phyloP scores from a whole-genome alignment of 1,139 yeast species.

The Suhomyces terraborum region DNA sequence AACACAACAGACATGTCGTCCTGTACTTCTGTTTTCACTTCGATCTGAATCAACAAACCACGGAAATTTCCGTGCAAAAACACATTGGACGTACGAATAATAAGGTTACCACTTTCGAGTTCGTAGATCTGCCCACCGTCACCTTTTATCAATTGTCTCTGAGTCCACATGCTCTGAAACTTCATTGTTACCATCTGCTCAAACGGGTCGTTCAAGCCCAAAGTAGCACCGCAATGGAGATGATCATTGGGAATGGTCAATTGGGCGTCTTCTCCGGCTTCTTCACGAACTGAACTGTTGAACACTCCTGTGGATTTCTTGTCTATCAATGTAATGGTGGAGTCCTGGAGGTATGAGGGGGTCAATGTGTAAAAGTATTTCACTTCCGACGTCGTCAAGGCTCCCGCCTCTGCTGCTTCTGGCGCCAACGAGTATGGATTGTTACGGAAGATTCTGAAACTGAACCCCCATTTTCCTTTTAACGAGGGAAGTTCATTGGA shows the following conservation, averaged over 20 bases:
- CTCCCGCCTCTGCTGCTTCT: conserved; percentile 27
- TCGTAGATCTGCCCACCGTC: conserved; percentile 72
- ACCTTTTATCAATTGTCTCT: conserved; percentile 72
- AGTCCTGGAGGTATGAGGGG: conserved; percentile 53
- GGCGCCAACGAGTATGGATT: conserved; percentile 54
- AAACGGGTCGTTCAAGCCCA: conserved; percentile 52
- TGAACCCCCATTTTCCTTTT: conserved; percentile 65
- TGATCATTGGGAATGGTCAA: conserved; percentile 42
- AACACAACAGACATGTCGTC: conserved; percentile 21
- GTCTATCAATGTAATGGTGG: conserved; percentile 55
- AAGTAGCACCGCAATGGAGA: conserved; percentile 47
- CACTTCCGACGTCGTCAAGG: conserved; percentile 35
- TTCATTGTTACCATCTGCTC: conserved; percentile 54
- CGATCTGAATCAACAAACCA: conserved; percentile 66
- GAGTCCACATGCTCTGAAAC: conserved; percentile 70
- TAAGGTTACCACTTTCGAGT: conserved; percentile 48
- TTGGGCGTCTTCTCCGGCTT: conserved; percentile 24
- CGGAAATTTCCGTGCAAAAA: conserved; percentile 74
- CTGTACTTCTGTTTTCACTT: conserved; percentile 20
- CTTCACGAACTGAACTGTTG: conserved; percentile 42
- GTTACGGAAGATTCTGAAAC: conserved; percentile 63
- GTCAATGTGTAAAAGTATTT: conserved; percentile 58
- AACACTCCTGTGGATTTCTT: conserved; percentile 49
- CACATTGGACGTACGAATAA: conserved; percentile 66
- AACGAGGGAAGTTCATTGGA: conserved; percentile 62